These are phyloP conservation scores for Lactarius vividus DNA, from an alignment of 768 basidiomycete genomes.

Conservation along the genomic window DNA sequence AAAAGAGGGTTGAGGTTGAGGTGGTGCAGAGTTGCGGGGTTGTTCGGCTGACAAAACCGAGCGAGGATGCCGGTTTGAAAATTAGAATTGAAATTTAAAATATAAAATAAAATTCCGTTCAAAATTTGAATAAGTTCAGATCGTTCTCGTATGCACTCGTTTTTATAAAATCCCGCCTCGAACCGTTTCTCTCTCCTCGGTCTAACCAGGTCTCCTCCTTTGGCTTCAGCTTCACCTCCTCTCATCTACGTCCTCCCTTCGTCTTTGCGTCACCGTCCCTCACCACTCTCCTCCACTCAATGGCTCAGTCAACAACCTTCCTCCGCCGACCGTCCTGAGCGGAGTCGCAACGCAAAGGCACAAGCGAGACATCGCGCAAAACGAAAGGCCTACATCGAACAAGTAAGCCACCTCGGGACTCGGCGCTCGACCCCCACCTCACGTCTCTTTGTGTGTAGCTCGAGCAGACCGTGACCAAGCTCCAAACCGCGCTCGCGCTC, in stretches of 20 bases:
- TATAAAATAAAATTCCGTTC: constrained; percentile 1
- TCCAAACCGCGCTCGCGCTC: constrained; percentile 71
- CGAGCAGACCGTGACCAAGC: constrained; percentile 81
- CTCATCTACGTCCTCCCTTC: background rate
- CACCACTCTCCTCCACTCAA: background rate
- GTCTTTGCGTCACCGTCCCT: background rate
- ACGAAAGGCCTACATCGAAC: constrained; percentile 90
- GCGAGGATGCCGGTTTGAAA: constrained; percentile 26
- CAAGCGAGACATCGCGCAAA: constrained; percentile 90
- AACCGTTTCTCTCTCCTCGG: background rate
- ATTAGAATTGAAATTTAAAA: constrained; percentile 2
- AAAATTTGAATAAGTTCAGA: background rate
- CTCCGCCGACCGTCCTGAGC: constrained; percentile 50
- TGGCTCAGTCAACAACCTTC: constrained; percentile 18
- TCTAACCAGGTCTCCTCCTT: constrained; percentile 15
- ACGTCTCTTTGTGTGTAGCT: constrained; percentile 46
- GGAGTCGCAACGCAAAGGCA: constrained; percentile 83
- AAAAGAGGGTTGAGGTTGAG: background rate
- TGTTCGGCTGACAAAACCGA: constrained; percentile 28
- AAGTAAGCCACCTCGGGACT: constrained; percentile 45
- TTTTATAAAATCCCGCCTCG: constrained; percentile 24
- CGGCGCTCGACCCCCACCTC: background rate
- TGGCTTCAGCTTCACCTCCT: background rate
- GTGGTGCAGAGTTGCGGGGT: background rate
- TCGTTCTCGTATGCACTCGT: background rate